These are phyloP conservation scores for Neonectria neomacrospora DNA, from an alignment of 2,329 filamentous ascomycete genomes.

Conservation along the genomic window DNA sequence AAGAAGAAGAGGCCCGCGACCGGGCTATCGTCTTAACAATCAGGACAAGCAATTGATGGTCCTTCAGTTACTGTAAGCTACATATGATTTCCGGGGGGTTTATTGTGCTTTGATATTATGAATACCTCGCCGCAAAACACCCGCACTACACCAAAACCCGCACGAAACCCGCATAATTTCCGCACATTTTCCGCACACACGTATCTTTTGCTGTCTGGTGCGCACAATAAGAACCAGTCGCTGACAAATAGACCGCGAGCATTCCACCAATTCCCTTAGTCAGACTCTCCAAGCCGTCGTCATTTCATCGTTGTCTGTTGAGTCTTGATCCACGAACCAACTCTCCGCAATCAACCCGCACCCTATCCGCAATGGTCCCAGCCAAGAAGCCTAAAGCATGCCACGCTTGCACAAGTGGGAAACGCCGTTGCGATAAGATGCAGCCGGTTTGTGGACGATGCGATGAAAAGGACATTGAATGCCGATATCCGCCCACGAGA, in stretches of 20 bases:
- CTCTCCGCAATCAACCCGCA: background rate
- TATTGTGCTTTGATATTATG: no score
- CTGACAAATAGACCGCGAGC: background rate
- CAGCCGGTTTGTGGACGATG: conserved; percentile 23
- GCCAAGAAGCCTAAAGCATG: conserved; percentile 19
- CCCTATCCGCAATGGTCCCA: conserved; percentile 1
- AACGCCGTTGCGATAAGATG: conserved; percentile 23
- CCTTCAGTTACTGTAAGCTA: background rate
- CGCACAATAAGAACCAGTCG: background rate
- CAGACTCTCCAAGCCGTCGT: background rate
- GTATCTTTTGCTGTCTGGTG: no score
- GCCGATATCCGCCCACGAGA: conserved; percentile 16
- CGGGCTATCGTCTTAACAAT: background rate
- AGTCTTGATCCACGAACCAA: background rate
- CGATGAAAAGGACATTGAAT: conserved; percentile 23
- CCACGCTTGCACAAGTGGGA: conserved; percentile 24
- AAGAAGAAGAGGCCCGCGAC: background rate
- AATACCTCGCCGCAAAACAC: background rate
- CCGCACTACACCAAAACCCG: background rate
- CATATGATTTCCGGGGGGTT: no score
- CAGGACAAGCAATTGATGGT: background rate
- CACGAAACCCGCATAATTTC: conserved; percentile 3
- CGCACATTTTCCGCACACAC: background rate
- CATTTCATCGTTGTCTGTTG: no score
- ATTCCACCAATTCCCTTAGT: background rate